Evolutionary conservation across 202 grass and related monocot species (phyloP).

Genomic region (Schoenoplectus triqueter): DNA sequence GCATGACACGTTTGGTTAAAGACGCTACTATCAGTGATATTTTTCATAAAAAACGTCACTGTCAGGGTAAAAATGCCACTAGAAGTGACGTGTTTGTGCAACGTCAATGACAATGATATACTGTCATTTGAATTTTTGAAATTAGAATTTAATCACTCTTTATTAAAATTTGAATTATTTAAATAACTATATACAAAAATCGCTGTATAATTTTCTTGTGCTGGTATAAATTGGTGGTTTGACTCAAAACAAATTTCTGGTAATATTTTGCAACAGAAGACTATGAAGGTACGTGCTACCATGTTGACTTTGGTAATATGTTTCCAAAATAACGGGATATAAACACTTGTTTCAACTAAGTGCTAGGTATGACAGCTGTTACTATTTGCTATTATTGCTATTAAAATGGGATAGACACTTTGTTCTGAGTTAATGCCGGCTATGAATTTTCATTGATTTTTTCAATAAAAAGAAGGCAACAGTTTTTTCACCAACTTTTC

Average conservation of each 20-base stretch:
- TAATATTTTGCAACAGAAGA: conserved; percentile 25
- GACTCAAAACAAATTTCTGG: neutral
- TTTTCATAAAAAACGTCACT: no score
- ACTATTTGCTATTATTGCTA: neutral
- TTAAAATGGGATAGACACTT: neutral
- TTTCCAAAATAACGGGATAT: conserved; percentile 6
- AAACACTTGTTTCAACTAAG: neutral
- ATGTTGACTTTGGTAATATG: neutral
- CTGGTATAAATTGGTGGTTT: neutral
- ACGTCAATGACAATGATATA: no score
- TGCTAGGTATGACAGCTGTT: neutral
- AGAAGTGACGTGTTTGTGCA: no score
- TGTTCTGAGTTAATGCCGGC: neutral
- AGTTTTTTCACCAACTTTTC: neutral
- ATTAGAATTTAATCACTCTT: no score
- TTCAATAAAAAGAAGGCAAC: neutral
- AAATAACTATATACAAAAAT: no score
- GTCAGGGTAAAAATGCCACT: no score
- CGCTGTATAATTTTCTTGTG: neutral
- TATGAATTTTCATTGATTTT: neutral
- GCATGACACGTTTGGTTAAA: no score
- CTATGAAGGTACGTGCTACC: neutral
- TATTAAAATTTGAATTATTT: no score
- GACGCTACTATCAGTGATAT: no score
- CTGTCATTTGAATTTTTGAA: no score